phyloP scores from a whole-genome alignment of 306 rosid species.

The Cucumis hystrix region DNA sequence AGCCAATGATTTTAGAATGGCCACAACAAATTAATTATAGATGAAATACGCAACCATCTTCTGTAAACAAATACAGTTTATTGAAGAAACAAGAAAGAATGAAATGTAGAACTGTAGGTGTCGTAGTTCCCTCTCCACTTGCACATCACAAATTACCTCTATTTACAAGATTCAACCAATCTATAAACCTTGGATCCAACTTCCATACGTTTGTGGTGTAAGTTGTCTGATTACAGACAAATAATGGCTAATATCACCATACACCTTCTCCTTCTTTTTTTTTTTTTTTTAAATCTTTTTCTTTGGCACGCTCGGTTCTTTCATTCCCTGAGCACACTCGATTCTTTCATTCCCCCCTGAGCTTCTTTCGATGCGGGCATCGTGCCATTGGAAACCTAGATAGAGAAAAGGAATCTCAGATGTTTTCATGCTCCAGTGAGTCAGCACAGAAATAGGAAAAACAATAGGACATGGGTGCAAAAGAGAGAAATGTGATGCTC shows the following conservation, averaged over 20 bases:
- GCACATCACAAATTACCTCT: constrained; percentile 1
- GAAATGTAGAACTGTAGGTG: background rate
- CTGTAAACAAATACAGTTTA: background rate
- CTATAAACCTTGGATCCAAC: background rate
- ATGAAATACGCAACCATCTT: background rate
- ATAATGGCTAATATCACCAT: background rate
- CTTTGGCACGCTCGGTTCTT: background rate
- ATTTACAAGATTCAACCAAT: background rate
- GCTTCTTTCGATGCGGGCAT: background rate
- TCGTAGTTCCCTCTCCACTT: background rate
- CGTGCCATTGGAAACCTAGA: background rate
- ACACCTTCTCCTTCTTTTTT: background rate
- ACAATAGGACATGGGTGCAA: background rate
- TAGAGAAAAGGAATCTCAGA: background rate
- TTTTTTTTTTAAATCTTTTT: background rate
- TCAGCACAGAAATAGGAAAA: background rate
- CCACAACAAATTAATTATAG: constrained; percentile 1
- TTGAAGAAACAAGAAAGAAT: constrained; percentile 1
- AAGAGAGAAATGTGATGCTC: background rate
- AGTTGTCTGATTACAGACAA: background rate
- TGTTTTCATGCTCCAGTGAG: background rate
- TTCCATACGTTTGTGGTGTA: background rate
- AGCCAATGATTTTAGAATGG: constrained; percentile 2
- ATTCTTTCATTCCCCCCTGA: background rate
- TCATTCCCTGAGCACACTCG: background rate